A percentile compares a stretch with the other conserved stretches of the same genome.
Conservation (phyloP, 2,329 filamentous ascomycete species). For the Hymenoscyphus fraxineus region DNA sequence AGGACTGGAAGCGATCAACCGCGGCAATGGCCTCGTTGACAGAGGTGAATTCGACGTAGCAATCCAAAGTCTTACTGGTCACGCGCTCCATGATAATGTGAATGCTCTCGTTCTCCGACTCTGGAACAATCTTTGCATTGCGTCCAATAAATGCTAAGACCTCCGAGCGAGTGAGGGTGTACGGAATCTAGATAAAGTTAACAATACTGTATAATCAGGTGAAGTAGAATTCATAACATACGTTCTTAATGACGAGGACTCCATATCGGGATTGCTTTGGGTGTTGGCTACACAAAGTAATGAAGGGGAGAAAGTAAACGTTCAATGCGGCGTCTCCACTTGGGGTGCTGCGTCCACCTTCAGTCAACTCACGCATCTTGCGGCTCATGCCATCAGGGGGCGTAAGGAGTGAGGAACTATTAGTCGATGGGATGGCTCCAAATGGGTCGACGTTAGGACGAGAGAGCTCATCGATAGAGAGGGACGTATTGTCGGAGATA, state of each 20-base stretch:
- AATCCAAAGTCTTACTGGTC: conserved; percentile 59
- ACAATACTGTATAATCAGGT: background rate
- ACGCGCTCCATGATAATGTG: conserved; percentile 64
- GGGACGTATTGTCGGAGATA: background rate
- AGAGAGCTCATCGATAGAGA: background rate
- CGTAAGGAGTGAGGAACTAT: conserved; percentile 9
- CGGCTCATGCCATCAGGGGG: conserved; percentile 14
- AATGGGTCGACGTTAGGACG: background rate
- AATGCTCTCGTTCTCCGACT: conserved; percentile 49
- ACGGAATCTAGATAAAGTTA: conserved; percentile 49
- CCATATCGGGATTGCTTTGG: background rate
- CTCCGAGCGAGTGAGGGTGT: conserved; percentile 49
- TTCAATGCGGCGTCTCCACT: conserved; percentile 13
- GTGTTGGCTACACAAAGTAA: background rate
- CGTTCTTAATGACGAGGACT: background rate
- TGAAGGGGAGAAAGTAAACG: background rate
- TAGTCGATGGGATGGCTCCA: background rate
- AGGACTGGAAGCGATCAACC: conserved; percentile 46
- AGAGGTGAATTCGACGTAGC: conserved; percentile 54
- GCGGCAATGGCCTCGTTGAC: conserved; percentile 51
- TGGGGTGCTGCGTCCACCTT: conserved; percentile 24
- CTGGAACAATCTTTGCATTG: conserved; percentile 52
- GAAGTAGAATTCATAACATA: background rate
- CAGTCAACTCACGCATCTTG: conserved; percentile 21
- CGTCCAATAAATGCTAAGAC: conserved; percentile 57